Base-by-base conservation (phyloP, 169 alveolate species). In the Toxoplasma gondii region DNA sequence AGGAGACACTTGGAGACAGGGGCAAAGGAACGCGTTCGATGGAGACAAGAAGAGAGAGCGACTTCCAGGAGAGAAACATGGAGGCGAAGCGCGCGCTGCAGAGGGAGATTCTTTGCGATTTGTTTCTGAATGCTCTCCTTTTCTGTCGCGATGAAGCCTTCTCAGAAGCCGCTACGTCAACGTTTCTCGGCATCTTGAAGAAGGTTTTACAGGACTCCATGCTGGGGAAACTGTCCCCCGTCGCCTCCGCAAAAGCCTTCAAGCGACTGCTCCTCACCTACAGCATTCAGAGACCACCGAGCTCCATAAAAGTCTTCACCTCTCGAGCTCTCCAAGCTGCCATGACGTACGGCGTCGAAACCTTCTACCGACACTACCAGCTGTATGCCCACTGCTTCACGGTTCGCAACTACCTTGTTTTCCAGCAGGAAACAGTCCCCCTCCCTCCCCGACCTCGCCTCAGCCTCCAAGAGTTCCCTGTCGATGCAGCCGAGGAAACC, bases 241-340 rank as follows among this genome's bases (percentile, higher is more conserved):
- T 43, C 38, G 93, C 22, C 39, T 54, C 93, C 24, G 78, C 80
- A 36, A 69, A 53, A 5, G 69, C 58, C 1, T 91, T 80, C 34
- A 91, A 58, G 84, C 2, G 44, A 16, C 67, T 80, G 64, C 91
- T 91, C 29, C 91, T 91, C 58, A 81, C 49, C 67, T 86, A 91
- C 91, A 19, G 84, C 39, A 43, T 91, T 29, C 91, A 91, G 70
- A 43, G 94, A 27, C 94, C 94, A 12, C 94, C 94, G 36, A 17
- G 54, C 17, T n/a, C 94, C 27, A 91, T 86, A 24, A 83, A 81
- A 22, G 94, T 91, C 43, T 91, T 91, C 83, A 27, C 36, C 67
- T 22, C 43, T 54, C 53, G 64, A 0, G 41, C 58, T 0, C 94
- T 91, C 44, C 90, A 49, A 41, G 54, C 91, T 1, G 94, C 91